Base-by-base conservation (phyloP, 768 basidiomycete species). In the Panaeolus papilionaceus region DNA sequence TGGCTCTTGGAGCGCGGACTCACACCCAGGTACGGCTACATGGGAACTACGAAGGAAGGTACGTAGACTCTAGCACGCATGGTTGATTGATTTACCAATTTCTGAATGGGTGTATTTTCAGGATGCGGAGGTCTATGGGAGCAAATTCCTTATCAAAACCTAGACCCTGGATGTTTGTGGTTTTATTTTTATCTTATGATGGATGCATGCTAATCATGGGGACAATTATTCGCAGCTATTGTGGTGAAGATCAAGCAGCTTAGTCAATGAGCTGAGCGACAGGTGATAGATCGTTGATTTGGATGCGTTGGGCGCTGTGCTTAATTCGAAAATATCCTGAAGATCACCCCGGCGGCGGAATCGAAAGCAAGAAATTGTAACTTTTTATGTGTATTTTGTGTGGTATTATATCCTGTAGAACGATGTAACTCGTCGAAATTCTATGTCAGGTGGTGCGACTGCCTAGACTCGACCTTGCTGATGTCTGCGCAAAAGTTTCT, bases 1-100 rank as follows among this genome's bases (percentile, higher is more conserved):
- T 95, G 93, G 92, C 83, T 95, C 38, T 82, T 96, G 26, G 93
- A 95, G 78, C 91, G 94, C 71, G 81, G 84, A 71, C 87, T 95
- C 67, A 90, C 91, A 12, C 94, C 94, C 49, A 90, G 85, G 74
- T 96, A 91, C 74, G 88, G 84, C 14, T 93, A 95, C 82, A 90
- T 95, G 81, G 92, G 92, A 67, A 88, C 88, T 23, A 86, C 84
- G 64, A 92, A 91, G 81, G 92, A 94, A 78, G 88, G 93, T 76
- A 37, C 61, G 78, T 71, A 62, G 33, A 65, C 47, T 20, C 7
- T 23, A 64, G 47, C 33, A 65, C 37, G 58, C 18, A 62, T 40
- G 64, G 66, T 63, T 67, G 20, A 70, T 51, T 45, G 20, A 62
- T 68, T 68, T 67, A 28, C 54, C 67, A 68, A 61, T 70, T 65